Base-by-base conservation (phyloP, 2,329 filamentous ascomycete genomes). In the Elsinoe australis region DNA sequence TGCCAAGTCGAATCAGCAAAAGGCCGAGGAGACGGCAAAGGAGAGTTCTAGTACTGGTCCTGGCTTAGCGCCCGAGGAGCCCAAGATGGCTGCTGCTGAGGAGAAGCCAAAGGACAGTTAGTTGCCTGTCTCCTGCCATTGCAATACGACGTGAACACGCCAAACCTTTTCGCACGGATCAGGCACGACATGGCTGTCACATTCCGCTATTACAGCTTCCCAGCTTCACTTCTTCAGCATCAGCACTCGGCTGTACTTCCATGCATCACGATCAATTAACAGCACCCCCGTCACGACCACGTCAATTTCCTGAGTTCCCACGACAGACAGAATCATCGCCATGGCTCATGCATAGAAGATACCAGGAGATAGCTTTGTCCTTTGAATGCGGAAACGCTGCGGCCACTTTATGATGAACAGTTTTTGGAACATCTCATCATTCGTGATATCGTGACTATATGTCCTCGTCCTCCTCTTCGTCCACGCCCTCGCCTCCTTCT, bases 401-500 rank as follows among this genome's bases (percentile, higher is more conserved):
- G 33, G 33, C 39, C 24, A 42, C 10, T 10, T 42, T 28, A 42
- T 28, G 38, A 42, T 14, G 15, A 10, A 28, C 22, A 24, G 19
- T 15, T 14, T 29, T 8, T 10, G n/a, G n/a, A n/a, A n/a, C n/a
- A n/a, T 26, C 19, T 29, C 2, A 18, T 31, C n/a, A 2, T 31
- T 32, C 24, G 38, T 42, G 38, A 28, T 28, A 12, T 26, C 21
- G 31, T 49, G 31, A 39, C 48, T 50, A 50, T 73, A 77, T 77
- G 42, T 83, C 78, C 28, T 78, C 79, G 52, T 78, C 78, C 44
- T 71, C 69, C 14, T 72, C 75, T 3, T 63, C 65, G 52, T 74
- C 76, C 5, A 71, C 74, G 48, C 72, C 75, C 36, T 75, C 74
- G 45, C 71, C 70, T 56, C 79, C 78, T 57, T 87, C 85, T 33